A percentile compares a stretch with the other conserved stretches of the same genome.
Evolutionary conservation across 495 filamentous ascomycete genomes (phyloP).

Genomic region (Bryoglossum gracile): DNA sequence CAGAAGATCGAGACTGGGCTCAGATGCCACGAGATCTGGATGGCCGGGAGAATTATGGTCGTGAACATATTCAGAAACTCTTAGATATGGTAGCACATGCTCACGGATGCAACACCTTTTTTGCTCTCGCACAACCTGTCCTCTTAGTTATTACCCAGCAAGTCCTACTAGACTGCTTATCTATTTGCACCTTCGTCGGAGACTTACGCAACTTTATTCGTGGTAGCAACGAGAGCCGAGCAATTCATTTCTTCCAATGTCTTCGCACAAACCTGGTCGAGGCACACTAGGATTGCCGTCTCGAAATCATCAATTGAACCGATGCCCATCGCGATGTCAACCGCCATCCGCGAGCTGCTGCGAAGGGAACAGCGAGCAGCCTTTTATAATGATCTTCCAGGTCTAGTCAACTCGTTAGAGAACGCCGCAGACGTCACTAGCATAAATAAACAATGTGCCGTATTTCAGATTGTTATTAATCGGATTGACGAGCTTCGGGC

Average conservation of each 20-base stretch:
- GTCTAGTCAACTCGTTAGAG: neutral
- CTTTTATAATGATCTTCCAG: neutral
- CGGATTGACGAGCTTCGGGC: too few species aligned
- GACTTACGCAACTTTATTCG: conserved; percentile 17
- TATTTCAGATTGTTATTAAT: too few species aligned
- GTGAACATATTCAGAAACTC: conserved; percentile 14
- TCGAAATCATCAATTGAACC: neutral
- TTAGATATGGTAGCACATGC: conserved; percentile 9
- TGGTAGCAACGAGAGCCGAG: conserved; percentile 16
- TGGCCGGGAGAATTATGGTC: conserved; percentile 11
- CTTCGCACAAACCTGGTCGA: conserved; percentile 7
- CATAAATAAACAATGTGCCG: neutral
- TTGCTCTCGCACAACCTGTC: conserved; percentile 13
- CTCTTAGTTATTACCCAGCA: conserved; percentile 15
- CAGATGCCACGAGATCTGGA: conserved; percentile 17
- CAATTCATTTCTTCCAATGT: conserved; percentile 12
- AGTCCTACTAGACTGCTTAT: conserved; percentile 14
- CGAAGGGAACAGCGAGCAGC: neutral
- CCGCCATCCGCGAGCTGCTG: neutral
- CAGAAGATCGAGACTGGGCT: conserved; percentile 13
- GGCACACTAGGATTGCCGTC: too few species aligned
- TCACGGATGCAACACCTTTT: conserved; percentile 7
- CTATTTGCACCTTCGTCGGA: conserved; percentile 16
- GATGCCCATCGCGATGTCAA: neutral
- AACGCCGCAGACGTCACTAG: neutral